Evolutionary conservation across 164 flowering plant species (phyloP).

Genomic region (Vitis riparia): DNA sequence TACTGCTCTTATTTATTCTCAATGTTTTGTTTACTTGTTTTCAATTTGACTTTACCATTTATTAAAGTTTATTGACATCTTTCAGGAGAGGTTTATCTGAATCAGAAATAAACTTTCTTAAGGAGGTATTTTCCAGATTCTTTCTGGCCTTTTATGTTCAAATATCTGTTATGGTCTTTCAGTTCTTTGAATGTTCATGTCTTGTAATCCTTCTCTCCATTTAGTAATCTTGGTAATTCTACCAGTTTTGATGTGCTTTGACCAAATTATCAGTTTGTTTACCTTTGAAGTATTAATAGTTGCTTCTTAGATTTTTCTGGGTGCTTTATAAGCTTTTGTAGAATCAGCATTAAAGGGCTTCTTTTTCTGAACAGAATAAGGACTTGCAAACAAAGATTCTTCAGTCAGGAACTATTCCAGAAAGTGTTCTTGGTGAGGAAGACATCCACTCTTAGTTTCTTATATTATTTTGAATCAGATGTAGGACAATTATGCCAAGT

Average conservation of each 20-base stretch:
- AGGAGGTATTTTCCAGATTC: slow-evolving; percentile 50
- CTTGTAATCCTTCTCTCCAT: not conserved
- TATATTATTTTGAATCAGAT: no score
- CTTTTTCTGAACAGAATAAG: slow-evolving; percentile 54
- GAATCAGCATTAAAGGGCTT: not conserved
- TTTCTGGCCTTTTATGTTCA: not conserved
- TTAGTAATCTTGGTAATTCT: not conserved
- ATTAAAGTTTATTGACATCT: slow-evolving; percentile 1
- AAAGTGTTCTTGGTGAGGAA: slow-evolving; percentile 54
- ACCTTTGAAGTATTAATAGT: not conserved
- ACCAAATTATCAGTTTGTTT: not conserved
- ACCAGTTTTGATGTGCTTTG: not conserved
- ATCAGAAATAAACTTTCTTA: slow-evolving; percentile 73
- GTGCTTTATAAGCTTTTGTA: not conserved
- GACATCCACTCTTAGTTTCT: not conserved
- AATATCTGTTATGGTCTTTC: not conserved
- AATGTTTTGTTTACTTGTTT: not conserved
- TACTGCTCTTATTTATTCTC: not conserved
- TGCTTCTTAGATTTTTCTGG: not conserved
- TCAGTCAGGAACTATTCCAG: slow-evolving; percentile 50
- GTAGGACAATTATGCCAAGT: no score
- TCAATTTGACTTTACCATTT: slow-evolving; percentile 1
- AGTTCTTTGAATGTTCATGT: not conserved
- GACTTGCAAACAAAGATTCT: slow-evolving; percentile 59
- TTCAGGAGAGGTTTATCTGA: slow-evolving; percentile 94